These are phyloP conservation scores for Jatropha podagrica DNA, from an alignment of 441 rosid genomes.

Conservation along the genomic window DNA sequence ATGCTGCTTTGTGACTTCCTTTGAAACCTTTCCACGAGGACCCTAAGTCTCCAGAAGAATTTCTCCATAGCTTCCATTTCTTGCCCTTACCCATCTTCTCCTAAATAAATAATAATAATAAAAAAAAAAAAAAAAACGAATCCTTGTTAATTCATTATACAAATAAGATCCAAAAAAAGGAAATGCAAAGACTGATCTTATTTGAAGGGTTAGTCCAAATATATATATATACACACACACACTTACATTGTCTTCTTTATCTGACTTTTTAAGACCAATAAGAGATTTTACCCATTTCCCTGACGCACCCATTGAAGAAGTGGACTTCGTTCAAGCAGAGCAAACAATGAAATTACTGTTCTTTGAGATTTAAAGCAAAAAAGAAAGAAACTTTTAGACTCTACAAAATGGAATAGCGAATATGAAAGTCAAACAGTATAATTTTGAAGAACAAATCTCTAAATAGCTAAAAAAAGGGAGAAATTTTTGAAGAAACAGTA, in stretches of 20 bases:
- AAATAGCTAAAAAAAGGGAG: neutral
- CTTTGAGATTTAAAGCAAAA: slow-evolving; percentile 8
- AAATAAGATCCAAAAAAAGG: too few relatives aligned
- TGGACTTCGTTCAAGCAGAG: neutral
- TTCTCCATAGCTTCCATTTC: slow-evolving; percentile 90
- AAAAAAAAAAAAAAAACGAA: too few relatives aligned
- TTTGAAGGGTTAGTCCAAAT: neutral
- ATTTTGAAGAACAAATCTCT: neutral
- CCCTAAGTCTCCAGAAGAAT: slow-evolving; percentile 58
- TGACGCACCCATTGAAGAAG: slow-evolving; percentile 60
- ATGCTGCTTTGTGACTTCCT: slow-evolving; percentile 52
- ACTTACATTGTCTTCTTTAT: slow-evolving; percentile 63
- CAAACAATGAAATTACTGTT: slow-evolving; percentile 9
- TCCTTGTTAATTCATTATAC: too few relatives aligned
- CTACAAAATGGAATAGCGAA: neutral
- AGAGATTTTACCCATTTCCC: slow-evolving; percentile 94
- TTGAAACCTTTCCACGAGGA: slow-evolving; percentile 59
- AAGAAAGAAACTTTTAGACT: slow-evolving; percentile 7
- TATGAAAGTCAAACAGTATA: neutral
- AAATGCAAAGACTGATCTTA: neutral
- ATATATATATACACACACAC: too few relatives aligned
- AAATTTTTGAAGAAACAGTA: slow-evolving; percentile 4
- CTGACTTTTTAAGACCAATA: slow-evolving; percentile 64
- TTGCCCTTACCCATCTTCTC: slow-evolving; percentile 57
- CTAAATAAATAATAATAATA: slow-evolving; percentile 19